Evolutionary conservation across 2,329 filamentous ascomycete species (phyloP).

Genomic region (Lomentospora prolificans): DNA sequence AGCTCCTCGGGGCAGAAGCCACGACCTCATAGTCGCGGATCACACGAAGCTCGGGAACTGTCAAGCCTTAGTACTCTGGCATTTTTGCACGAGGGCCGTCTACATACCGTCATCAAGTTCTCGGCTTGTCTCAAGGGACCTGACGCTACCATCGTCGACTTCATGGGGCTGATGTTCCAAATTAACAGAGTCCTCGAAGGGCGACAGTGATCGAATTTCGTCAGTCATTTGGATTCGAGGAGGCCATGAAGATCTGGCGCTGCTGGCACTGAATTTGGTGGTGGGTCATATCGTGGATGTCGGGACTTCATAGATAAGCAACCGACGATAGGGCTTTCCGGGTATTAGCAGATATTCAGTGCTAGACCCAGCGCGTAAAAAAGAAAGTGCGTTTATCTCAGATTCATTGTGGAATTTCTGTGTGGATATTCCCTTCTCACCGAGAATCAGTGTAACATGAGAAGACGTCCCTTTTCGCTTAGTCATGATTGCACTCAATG

Average conservation of each 20-base stretch:
- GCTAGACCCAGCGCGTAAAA: background rate
- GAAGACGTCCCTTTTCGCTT: background rate
- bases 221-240: slow-evolving; percentile 4
- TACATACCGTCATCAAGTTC: background rate
- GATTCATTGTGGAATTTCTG: background rate
- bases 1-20: background rate
- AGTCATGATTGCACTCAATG: background rate
- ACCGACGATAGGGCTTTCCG: background rate
- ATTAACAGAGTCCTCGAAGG: slow-evolving; percentile 1
- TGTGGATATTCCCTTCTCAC: background rate
- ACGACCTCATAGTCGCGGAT: slow-evolving; percentile 4
- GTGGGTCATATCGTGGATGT: background rate
- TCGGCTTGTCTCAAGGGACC: background rate
- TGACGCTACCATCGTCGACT: background rate
- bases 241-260: background rate
- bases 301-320: background rate
- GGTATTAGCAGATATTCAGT: background rate
- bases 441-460: background rate
- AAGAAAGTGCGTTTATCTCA: background rate
- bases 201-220: background rate
- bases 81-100: background rate
- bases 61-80: background rate
- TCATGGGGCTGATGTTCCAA: background rate
- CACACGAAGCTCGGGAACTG: slow-evolving; percentile 5
- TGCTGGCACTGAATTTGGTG: background rate